Evolutionary conservation across 2,329 filamentous ascomycete genomes (phyloP).

Genomic region (Aspergillus sp.): DNA sequence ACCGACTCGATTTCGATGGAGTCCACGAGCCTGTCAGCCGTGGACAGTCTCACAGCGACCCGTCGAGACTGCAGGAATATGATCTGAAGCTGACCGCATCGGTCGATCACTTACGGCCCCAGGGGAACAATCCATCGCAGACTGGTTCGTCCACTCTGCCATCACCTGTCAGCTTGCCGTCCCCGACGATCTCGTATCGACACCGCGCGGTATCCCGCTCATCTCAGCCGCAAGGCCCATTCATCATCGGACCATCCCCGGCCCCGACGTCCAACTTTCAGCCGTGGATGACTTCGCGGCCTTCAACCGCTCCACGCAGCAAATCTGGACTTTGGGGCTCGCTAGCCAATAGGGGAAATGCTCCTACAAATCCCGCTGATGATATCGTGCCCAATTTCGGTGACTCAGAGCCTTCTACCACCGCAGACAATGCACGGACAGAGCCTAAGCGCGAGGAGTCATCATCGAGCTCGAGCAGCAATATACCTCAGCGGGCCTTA

Average conservation of each 20-base stretch:
- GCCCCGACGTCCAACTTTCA: slow-evolving; percentile 8
- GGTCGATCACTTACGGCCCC: slow-evolving; percentile 51
- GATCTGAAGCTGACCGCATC: slow-evolving; percentile 53
- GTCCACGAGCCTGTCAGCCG: slow-evolving; percentile 5
- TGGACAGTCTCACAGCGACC: slow-evolving; percentile 14
- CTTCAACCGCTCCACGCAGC: slow-evolving; percentile 15
- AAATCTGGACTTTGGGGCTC: slow-evolving; percentile 32
- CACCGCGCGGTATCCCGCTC: slow-evolving; percentile 23
- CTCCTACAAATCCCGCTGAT: slow-evolving; percentile 17
- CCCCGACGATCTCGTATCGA: slow-evolving; percentile 24
- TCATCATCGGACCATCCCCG: slow-evolving; percentile 17
- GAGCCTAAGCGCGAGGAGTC: background rate
- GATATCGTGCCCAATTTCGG: slow-evolving; percentile 33
- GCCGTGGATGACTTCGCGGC: slow-evolving; percentile 17
- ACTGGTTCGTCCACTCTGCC: slow-evolving; percentile 11
- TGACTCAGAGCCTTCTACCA: slow-evolving; percentile 14
- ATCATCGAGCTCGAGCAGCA: slow-evolving; percentile 9
- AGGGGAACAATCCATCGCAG: slow-evolving; percentile 27
- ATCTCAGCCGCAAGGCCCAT: slow-evolving; percentile 18
- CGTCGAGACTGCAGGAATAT: slow-evolving; percentile 45
- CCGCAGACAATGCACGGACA: background rate
- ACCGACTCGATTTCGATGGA: slow-evolving; percentile 4
- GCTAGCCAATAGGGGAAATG: slow-evolving; percentile 12
- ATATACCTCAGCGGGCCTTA: slow-evolving; percentile 20
- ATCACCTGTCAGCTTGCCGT: slow-evolving; percentile 14